Base-by-base conservation (phyloP, 1,284 basidiomycete species). In the Xerocomus amazonicus region DNA sequence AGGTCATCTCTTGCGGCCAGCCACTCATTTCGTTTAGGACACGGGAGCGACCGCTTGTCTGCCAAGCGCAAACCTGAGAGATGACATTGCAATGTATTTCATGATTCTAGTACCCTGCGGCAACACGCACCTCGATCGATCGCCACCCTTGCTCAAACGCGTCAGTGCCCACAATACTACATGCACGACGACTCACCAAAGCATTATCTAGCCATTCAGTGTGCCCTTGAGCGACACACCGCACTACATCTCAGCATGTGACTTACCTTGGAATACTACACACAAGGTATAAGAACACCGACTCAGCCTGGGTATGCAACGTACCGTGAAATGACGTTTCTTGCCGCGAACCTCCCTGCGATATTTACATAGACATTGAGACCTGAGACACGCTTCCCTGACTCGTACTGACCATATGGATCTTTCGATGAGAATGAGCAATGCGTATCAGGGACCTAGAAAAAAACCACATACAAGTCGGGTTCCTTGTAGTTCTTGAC, bases 31-130 rank as follows among this genome's bases (percentile, higher is more conserved):
- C 87, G 80, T 29, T 76, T 78, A 0, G 87, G 87, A 62, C 87
- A 90, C 13, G 87, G 87, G 9, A 90, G 71, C 1, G 85, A 89
- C 19, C 93, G 82, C 69, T 97, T 97, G 32, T 96, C 92, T 3
- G 91, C 90, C 16, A 97, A 77, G 13, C 93, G 87, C 4, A 97
- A 76, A 3, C 92, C 85, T 85, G 47, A 7, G 28, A 9, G 12
- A 29, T 23, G 19, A 23, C 19, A 23, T 2, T 4, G 2, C 6
- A 36, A 23, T 6, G 31, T 6, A 13, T 29, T 3, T 3, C 0
- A 26, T 40, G 7, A 27, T 33, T 17, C 7, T 9, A 7, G 34
- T 17, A 9, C 34, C 23, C 12, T n/a, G 43, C 4, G 5, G 29
- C 6, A 13, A 37, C 23, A 45, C 65, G 37, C 57, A 80, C 87